These are phyloP conservation scores for Allium fistulosum DNA, from an alignment of 106 monocot species.

Conservation along the genomic window DNA sequence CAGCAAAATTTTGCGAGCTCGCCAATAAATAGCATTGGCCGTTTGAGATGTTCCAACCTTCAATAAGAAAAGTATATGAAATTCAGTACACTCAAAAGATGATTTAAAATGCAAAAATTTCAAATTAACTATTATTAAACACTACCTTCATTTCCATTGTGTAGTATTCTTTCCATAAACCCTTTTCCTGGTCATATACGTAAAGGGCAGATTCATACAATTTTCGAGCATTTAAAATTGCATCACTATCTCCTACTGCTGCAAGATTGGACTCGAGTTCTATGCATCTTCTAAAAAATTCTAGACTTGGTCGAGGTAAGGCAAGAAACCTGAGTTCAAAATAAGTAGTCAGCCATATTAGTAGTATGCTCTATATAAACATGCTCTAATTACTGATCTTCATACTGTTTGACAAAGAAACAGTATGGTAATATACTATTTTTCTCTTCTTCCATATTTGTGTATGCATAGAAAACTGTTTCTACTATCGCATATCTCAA, in stretches of 20 bases:
- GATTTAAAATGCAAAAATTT: too few species aligned
- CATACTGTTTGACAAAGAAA: too few species aligned
- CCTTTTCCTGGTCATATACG: conserved; percentile 33
- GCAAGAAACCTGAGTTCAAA: conserved; percentile 55
- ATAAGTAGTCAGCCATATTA: not conserved
- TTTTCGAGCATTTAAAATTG: conserved; percentile 45
- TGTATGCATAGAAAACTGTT: too few species aligned
- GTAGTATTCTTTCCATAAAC: conserved; percentile 76
- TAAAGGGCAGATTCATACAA: conserved; percentile 63
- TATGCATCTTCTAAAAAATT: conserved; percentile 68
- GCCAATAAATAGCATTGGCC: conserved; percentile 44
- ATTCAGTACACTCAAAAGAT: too few species aligned
- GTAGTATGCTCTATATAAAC: too few species aligned
- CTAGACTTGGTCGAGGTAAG: conserved; percentile 71
- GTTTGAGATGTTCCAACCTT: conserved; percentile 59
- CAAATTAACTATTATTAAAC: too few species aligned
- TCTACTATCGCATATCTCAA: too few species aligned
- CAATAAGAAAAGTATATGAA: not conserved
- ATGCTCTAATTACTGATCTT: too few species aligned
- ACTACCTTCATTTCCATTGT: conserved; percentile 59
- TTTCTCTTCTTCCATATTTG: too few species aligned
- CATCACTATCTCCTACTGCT: conserved; percentile 31
- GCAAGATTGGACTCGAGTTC: conserved; percentile 68
- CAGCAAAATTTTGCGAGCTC: conserved; percentile 40
- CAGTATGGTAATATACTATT: too few species aligned